A percentile compares a stretch with the other conserved stretches of the same genome.
These are phyloP conservation scores for Colletotrichum gloeosporioides DNA, from an alignment of 2,329 filamentous ascomycete species.

Conservation along the genomic window DNA sequence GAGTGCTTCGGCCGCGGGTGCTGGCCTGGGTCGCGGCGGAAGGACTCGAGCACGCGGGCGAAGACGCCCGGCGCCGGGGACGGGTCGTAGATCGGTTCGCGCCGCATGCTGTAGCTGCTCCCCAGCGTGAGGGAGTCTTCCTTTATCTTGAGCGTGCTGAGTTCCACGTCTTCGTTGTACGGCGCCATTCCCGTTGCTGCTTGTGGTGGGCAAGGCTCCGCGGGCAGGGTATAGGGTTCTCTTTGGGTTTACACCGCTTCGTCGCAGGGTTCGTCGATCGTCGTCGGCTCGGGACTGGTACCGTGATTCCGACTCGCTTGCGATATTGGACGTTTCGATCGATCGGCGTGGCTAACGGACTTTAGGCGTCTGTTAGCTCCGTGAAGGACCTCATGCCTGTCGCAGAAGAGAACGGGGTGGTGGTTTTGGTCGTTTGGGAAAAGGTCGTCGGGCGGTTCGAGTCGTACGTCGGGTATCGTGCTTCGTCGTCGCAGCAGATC, in stretches of 20 bases:
- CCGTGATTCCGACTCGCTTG: background rate
- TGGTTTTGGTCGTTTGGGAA: background rate
- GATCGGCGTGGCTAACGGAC: background rate
- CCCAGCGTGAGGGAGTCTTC: slow-evolving; percentile 60
- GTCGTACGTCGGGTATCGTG: background rate
- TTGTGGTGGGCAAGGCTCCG: background rate
- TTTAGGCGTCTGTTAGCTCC: slow-evolving; percentile 1
- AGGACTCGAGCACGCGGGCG: slow-evolving; percentile 62
- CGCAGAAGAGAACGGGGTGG: background rate
- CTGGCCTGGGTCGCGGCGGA: slow-evolving; percentile 63
- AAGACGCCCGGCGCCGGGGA: slow-evolving; percentile 36
- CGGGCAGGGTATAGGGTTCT: background rate
- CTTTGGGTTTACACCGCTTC: background rate
- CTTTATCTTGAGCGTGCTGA: slow-evolving; percentile 63
- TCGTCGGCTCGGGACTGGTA: background rate
- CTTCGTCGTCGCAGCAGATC: background rate
- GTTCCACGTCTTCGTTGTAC: slow-evolving; percentile 50
- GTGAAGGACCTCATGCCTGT: slow-evolving; percentile 9
- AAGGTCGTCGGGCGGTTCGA: background rate
- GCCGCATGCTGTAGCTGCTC: slow-evolving; percentile 58
- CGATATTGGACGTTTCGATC: background rate
- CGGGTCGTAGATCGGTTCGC: slow-evolving; percentile 52
- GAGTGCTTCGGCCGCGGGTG: slow-evolving; percentile 52
- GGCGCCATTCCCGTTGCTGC: slow-evolving; percentile 36
- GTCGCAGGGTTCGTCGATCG: background rate